Evolutionary conservation across 805 yeast species (phyloP).

Genomic region (Yamadazyma philogaea): DNA sequence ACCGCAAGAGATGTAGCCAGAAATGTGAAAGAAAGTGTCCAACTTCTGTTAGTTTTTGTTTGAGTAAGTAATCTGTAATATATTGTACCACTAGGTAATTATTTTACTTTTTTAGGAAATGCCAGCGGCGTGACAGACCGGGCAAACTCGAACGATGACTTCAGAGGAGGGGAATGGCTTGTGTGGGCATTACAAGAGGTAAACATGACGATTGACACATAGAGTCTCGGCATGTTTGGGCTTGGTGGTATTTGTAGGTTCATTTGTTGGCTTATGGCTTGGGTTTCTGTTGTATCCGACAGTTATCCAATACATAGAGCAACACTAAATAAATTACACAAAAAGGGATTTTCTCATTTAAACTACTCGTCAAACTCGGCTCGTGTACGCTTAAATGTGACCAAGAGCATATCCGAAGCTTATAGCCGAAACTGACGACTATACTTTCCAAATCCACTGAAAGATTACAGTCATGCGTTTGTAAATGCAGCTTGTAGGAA

Average conservation of each 20-base stretch:
- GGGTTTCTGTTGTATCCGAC: background rate
- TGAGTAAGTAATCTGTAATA: conserved; percentile 30
- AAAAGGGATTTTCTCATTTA: no score
- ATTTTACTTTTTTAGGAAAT: conserved; percentile 11
- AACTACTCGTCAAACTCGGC: no score
- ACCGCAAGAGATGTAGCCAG: conserved; percentile 35
- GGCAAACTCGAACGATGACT: background rate
- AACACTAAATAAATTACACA: no score
- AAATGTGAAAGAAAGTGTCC: conserved; percentile 24
- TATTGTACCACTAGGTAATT: conserved; percentile 10
- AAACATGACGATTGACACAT: no score
- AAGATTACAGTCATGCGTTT: no score
- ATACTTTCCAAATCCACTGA: no score
- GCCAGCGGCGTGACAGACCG: background rate
- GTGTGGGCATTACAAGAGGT: background rate
- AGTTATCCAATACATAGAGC: background rate
- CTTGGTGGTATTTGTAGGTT: no score
- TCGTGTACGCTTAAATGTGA: no score
- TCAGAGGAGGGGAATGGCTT: background rate
- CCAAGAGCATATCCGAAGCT: background rate
- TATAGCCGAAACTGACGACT: background rate
- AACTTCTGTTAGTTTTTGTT: conserved; percentile 37
- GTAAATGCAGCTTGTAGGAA: no score
- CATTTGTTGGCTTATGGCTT: no score
- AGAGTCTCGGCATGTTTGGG: no score